Base-by-base conservation (phyloP, 805 yeast species). In the Barnettozyma sp. region DNA sequence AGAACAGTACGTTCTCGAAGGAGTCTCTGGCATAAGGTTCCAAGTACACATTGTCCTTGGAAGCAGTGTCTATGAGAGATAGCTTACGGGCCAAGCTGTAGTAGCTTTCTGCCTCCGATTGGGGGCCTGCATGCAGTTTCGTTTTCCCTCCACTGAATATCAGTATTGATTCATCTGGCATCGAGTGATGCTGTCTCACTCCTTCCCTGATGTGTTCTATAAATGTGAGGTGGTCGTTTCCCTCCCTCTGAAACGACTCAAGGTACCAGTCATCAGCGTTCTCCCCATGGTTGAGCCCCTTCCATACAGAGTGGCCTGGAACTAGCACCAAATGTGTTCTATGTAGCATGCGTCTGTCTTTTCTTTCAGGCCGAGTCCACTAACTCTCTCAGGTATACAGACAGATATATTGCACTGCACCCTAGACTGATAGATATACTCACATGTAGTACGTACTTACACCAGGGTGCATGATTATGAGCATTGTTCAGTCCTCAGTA, bases 1-100 rank as follows among this genome's bases (percentile, higher is more conserved):
- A 73, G 54, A 74, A 82, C 3, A 82, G 41, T 6, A 83, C 70
- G 54, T 84, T 84, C 50, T 84, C 94, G 51, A 79, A 79, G 2
- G 92, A 82, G 55, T 84, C 94, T 26, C 85, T 59, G 0, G 94
- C 86, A 52, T 56, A 79, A 45, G 81, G 88, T 49, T 84, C 95
- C 1, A 76, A 58, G 6, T 63, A 41, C 1, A 79, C 56, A 19
- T 52, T n/a, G n/a, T n/a, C n/a, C n/a, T n/a, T 44, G 5, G n/a
- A 13, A 4, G 17, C 26, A 4, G 36, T 36, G 3, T 28, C 30
- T 4, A 42, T 8, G 4, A 38, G 26, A 36, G 43, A 39, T 33
- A 74, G 44, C 11, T 56, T 50, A 23, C 48, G 26, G 1, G 74
- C 70, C 15, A 77, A 58, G 12, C 63, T 48, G 36, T 61, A 66